Evolutionary conservation across 352 stramenopile species (phyloP).

Genomic region (Phytopythium cucurbitacearum): DNA sequence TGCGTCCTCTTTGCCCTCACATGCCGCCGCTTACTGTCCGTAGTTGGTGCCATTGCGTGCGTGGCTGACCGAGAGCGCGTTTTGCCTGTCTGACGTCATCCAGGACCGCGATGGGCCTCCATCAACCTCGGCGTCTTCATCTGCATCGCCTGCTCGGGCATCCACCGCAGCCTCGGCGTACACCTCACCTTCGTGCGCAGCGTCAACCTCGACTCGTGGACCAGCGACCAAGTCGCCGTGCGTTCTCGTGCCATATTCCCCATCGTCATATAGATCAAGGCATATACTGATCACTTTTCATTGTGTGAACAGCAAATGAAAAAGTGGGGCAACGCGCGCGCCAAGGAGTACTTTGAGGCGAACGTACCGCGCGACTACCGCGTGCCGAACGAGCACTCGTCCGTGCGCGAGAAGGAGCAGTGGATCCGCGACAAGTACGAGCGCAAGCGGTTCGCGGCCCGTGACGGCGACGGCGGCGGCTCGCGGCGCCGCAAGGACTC

Average conservation of each 20-base stretch:
- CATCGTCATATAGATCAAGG: too few species aligned
- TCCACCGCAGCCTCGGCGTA: conserved; percentile 91
- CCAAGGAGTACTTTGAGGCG: conserved; percentile 90
- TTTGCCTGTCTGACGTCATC: neutral
- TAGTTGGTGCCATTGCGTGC: neutral
- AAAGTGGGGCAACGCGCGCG: conserved; percentile 86
- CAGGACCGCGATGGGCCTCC: conserved; percentile 88
- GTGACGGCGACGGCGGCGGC: conserved; percentile 15
- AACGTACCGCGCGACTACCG: conserved; percentile 74
- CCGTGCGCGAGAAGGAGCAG: conserved; percentile 85
- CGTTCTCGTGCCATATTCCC: conserved; percentile 5
- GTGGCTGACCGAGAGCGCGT: conserved; percentile 8
- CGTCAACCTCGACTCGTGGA: conserved; percentile 94
- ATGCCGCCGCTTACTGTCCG: neutral
- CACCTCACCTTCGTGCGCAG: conserved; percentile 93
- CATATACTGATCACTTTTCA: neutral
- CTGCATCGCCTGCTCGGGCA: conserved; percentile 92
- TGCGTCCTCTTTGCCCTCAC: conserved; percentile 10
- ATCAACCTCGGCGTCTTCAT: conserved; percentile 95
- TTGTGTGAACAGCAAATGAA: conserved; percentile 77
- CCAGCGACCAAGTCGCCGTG: conserved; percentile 79
- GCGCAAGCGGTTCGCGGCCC: conserved; percentile 70
- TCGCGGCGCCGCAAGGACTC: conserved; percentile 36
- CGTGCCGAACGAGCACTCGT: conserved; percentile 73
- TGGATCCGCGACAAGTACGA: conserved; percentile 92